These are phyloP conservation scores for Maudiozyma turicensis DNA, from an alignment of 805 yeast genomes.

Conservation along the genomic window DNA sequence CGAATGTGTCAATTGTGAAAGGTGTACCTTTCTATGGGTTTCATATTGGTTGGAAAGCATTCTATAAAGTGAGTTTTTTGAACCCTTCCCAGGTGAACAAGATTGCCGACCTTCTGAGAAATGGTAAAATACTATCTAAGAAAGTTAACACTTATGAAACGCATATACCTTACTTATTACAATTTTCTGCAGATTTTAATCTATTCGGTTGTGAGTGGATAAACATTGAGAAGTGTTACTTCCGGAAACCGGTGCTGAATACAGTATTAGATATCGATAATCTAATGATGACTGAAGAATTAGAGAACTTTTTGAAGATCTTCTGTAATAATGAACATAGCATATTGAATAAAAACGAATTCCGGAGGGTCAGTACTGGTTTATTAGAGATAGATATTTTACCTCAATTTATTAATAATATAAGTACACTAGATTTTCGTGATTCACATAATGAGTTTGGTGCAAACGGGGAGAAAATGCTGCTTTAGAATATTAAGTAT, in stretches of 20 bases:
- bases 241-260: slow-evolving; percentile 47
- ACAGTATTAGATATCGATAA: slow-evolving; percentile 24
- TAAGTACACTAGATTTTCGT: slow-evolving; percentile 35
- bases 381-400: slow-evolving; percentile 63
- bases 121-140: slow-evolving; percentile 34
- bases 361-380: slow-evolving; percentile 50
- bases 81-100: slow-evolving; percentile 52
- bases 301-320: slow-evolving; percentile 28
- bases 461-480: slow-evolving; percentile 23
- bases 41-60: slow-evolving; percentile 51
- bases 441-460: slow-evolving; percentile 43
- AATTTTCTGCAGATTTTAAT: slow-evolving; percentile 76
- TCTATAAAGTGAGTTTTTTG: slow-evolving; percentile 57
- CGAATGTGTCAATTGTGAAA: slow-evolving; percentile 54
- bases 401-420: slow-evolving; percentile 52
- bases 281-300: slow-evolving; percentile 22
- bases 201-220: slow-evolving; percentile 81
- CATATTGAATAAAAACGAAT: slow-evolving; percentile 7
- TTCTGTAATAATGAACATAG: slow-evolving; percentile 15
- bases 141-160: slow-evolving; percentile 55
- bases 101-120: slow-evolving; percentile 40
- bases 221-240: slow-evolving; percentile 35
- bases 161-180: slow-evolving; percentile 68
- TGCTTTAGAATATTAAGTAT: slow-evolving; percentile 7
- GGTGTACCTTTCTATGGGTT: slow-evolving; percentile 83